Evolutionary conservation across 192 early-diverging fungal genomes (phyloP).

Genomic region (Backusella liffmaniae): DNA sequence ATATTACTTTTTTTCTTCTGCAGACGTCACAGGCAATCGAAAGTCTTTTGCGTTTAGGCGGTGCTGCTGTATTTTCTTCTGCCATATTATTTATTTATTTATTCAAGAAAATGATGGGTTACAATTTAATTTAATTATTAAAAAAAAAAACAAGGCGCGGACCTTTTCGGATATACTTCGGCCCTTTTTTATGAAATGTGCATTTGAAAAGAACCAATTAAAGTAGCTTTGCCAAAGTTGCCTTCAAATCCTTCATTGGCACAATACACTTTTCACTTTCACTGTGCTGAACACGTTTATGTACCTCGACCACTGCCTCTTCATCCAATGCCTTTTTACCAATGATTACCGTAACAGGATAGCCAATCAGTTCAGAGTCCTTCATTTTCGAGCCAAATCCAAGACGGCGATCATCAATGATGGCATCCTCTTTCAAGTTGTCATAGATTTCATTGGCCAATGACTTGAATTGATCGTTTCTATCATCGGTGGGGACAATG

Average conservation of each 20-base stretch:
- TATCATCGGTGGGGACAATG: slow-evolving; percentile 60
- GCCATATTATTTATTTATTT: not conserved
- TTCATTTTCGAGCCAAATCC: slow-evolving; percentile 79
- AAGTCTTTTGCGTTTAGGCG: slow-evolving; percentile 58
- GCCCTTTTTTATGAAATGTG: not conserved
- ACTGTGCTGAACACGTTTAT: slow-evolving; percentile 35
- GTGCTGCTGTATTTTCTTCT: not conserved
- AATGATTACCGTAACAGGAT: slow-evolving; percentile 73
- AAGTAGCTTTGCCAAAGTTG: not conserved
- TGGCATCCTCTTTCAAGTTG: slow-evolving; percentile 43
- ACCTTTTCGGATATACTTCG: not conserved
- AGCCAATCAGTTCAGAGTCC: slow-evolving; percentile 80
- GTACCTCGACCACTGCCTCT: slow-evolving; percentile 44
- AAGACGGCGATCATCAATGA: slow-evolving; percentile 71
- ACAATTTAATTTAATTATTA: too few relatives aligned
- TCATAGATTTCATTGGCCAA: slow-evolving; percentile 45
- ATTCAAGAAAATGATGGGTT: too few relatives aligned
- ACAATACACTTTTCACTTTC: slow-evolving; percentile 15
- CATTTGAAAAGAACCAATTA: not conserved
- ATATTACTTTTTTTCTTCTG: slow-evolving; percentile 64
- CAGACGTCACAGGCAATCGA: slow-evolving; percentile 72
- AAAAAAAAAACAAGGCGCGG: too few relatives aligned
- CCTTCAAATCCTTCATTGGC: slow-evolving; percentile 7
- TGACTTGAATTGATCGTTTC: slow-evolving; percentile 25
- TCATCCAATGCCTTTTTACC: slow-evolving; percentile 59